Conservation (phyloP, 805 yeast genomes). For the Saccharomyces paradoxus region DNA sequence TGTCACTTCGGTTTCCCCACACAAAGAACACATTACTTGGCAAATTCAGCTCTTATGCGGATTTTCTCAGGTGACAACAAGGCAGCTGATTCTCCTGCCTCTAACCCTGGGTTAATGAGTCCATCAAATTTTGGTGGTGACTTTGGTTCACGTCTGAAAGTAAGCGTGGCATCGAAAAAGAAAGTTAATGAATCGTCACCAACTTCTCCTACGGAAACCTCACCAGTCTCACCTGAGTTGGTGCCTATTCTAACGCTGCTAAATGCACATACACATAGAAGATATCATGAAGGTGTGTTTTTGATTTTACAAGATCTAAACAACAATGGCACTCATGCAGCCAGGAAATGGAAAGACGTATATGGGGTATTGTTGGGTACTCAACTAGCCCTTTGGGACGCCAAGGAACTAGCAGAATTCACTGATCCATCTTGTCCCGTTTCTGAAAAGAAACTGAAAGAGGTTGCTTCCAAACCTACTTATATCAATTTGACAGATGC, state of each 20-base stretch:
- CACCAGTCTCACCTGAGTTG: constrained; percentile 33
- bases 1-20: background rate
- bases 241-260: constrained; percentile 66
- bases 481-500: constrained; percentile 91
- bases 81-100: background rate
- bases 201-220: constrained; percentile 9
- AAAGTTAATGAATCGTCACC: constrained; percentile 3
- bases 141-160: background rate
- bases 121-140: background rate
- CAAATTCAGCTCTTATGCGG: constrained; percentile 8
- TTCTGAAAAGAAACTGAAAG: constrained; percentile 37
- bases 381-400: constrained; percentile 89
- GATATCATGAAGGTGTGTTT: constrained; percentile 69
- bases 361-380: constrained; percentile 87
- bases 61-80: constrained; percentile 20
- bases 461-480: constrained; percentile 64
- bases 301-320: constrained; percentile 66
- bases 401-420: constrained; percentile 50
- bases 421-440: constrained; percentile 29
- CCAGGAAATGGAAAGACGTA: constrained; percentile 84
- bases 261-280: constrained; percentile 65
- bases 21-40: background rate
- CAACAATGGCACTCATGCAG: constrained; percentile 80
- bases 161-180: background rate
- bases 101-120: background rate